Evolutionary conservation across 2,329 filamentous ascomycete species (phyloP), one percentile per base, ranked within the genome.

Genomic region (Verticillium nonalfalfae): DNA sequence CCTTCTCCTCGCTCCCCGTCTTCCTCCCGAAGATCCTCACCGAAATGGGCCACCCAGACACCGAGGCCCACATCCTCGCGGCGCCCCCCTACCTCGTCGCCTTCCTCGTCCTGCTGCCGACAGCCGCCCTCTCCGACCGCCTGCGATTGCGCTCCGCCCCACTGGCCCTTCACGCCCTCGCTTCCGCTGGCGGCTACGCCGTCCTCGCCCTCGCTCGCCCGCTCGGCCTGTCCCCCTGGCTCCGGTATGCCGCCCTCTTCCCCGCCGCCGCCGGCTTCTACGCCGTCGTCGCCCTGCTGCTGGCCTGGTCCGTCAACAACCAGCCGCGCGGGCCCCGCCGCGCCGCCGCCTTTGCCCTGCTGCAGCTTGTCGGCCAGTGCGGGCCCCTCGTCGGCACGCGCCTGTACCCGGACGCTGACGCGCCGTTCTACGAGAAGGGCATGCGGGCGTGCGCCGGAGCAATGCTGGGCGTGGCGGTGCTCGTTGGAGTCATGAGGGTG

Each of bases 241-340:
- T 84, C 40, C 82, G 91, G 18, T 97, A 97, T 69, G 68, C 88
- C 6, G 90, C 87, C 61, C 82, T 96, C 7, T 96, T 89, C 71
- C 91, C 91, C 0, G 91, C 93, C 1, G 84, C 88, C 1, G 78
- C 86, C 1, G 93, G 93, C 4, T 95, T 96, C 75, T 94, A 96
- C 79, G 87, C 85, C 63, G 89, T 91, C 21, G 90, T 96, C 61
- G 92, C 91, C 0, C 81, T 96, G 36, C 89, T 93, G 66, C 90
- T 97, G 61, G 89, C 91, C 1, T 97, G 93, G 93, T 91, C 85
- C 39, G 85, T 97, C 70, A 96, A 96, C 71, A 97, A 96, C 73
- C 90, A 95, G 71, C 77, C 83, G 59, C 86, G 80, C 13, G 85
- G 88, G 64, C 85, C 84, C 59, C 84, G 86, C 7, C 89, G 90